These are phyloP conservation scores for Vitis vinifera DNA, from an alignment of 164 flowering plant genomes.

Conservation along the genomic window ASM3070453v1 NC_081822.1:22836001-22836500, in stretches of 20 bases:
- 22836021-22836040: constrained; percentile 19
- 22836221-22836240: constrained; percentile 57
- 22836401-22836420: too few species aligned
- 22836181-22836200: constrained; percentile 64
- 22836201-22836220: constrained; percentile 60
- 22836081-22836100: constrained; percentile 84
- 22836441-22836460: too few species aligned
- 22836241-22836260: constrained; percentile 52
- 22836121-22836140: constrained; percentile 89
- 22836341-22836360: constrained; percentile 3
- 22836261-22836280: constrained; percentile 92
- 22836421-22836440: too few species aligned
- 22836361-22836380: too few species aligned
- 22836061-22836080: constrained; percentile 51
- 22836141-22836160: constrained; percentile 92
- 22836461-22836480: too few species aligned
- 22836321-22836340: constrained; percentile 42
- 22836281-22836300: constrained; percentile 96
- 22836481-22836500: too few species aligned
- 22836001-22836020: constrained; percentile 8
- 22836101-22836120: constrained; percentile 97
- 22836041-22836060: constrained; percentile 23
- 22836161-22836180: constrained; percentile 88
- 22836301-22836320: constrained; percentile 74
- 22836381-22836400: too few species aligned